Base-by-base conservation (phyloP, 345 rosid species). In the Brassica cretica region DNA sequence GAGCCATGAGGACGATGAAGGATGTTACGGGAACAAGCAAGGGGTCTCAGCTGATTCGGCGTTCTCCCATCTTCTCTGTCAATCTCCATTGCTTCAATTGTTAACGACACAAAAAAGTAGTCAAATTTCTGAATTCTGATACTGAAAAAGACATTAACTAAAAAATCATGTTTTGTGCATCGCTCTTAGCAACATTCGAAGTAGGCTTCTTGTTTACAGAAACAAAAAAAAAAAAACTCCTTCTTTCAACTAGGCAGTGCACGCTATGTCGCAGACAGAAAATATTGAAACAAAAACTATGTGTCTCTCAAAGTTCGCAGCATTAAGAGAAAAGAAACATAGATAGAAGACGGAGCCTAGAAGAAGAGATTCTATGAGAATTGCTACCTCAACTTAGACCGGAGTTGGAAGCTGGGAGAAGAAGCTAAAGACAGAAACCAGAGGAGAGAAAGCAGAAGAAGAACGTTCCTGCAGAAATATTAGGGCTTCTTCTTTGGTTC, bases 1-100 rank as follows among this genome's bases (percentile, higher is more conserved):
- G 99, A 95, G 67, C 99, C 99, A 84, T 95, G 96, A 60, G 98
- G 92, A 44, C 96, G 95, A 79, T 91, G 86, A 64, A 91, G 98
- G 66, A 88, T 81, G 78, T 82, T 88, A 53, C 90, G 93, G 14
- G 94, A 84, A 81, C 94, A 91, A 60, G 93, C 82, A 5, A 93
- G 86, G 2, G 94, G 97, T 78, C 98, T 87, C 79, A 93, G 78
- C 24, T 95, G 99, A 81, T 87, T 89, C 11, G 84, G 84, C 3
- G 81, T 80, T 37, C 92, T 88, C 0, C 97, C 92, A 67, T 90
- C 92, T 33, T 82, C 88, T 74, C 98, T 82, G 5, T 90, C 90
- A 0, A 80, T 84, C 80, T 84, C 92, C 98, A 89, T 89, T 8
- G 15, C 16, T 59, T 16, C 10, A 51, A 80, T 16, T 5, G 39